Conservation (phyloP, 805 yeast genomes). For the Sugiyamaella floridensis region DNA sequence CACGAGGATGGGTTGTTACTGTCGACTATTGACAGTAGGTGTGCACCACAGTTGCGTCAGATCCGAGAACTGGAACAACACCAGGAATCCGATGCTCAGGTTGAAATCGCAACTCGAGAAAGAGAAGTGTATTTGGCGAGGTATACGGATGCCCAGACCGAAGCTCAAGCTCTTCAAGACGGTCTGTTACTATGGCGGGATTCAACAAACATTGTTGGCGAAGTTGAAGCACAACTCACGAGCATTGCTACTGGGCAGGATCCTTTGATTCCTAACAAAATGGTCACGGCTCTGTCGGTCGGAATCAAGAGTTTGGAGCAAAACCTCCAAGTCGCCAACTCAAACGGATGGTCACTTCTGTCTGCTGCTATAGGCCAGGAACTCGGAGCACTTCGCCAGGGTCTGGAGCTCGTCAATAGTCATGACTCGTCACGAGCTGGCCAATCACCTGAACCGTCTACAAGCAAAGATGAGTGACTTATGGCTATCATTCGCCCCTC, state of each 20-base stretch:
- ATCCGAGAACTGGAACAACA: conserved; percentile 2
- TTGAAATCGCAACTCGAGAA: conserved; percentile 6
- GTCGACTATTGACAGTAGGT: conserved; percentile 8
- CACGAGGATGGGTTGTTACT: conserved; percentile 1
- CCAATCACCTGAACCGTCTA: background rate
- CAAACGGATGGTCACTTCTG: conserved; percentile 24
- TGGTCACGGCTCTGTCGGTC: conserved; percentile 14
- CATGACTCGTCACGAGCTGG: background rate
- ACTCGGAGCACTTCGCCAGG: conserved; percentile 21
- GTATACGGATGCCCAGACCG: conserved; percentile 6
- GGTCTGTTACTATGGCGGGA: conserved; percentile 19
- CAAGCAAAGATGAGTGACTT: no score
- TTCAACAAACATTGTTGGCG: conserved; percentile 10
- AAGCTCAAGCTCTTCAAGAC: conserved; percentile 13
- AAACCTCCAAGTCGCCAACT: conserved; percentile 14
- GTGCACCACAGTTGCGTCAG: conserved; percentile 9
- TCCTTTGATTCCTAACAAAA: conserved; percentile 12
- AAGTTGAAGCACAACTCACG: conserved; percentile 17
- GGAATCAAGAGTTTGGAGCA: conserved; percentile 11
- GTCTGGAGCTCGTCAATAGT: conserved; percentile 18
- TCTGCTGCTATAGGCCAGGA: conserved; percentile 29
- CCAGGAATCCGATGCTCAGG: conserved; percentile 10
- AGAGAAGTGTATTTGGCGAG: conserved; percentile 9
- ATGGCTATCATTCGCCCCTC: no score
- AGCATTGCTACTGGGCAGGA: conserved; percentile 8